These are phyloP conservation scores for Tuber indicum DNA, from an alignment of 495 filamentous ascomycete species.

Conservation along the genomic window DNA sequence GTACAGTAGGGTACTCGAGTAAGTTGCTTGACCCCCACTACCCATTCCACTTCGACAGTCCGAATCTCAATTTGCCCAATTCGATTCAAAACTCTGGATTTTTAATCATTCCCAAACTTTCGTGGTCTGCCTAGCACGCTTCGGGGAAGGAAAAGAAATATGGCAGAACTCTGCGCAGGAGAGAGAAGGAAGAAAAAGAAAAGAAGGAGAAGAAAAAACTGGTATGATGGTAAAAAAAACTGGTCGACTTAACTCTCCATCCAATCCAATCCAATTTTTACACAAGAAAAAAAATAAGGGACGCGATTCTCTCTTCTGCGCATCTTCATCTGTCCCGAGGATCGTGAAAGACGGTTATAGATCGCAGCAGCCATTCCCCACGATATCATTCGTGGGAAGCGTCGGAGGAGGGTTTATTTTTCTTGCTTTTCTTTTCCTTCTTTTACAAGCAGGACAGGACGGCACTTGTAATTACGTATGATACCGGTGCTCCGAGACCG, in stretches of 20 bases:
- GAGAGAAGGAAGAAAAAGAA: too few relatives aligned
- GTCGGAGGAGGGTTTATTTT: background rate
- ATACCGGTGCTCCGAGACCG: background rate
- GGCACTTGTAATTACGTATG: background rate
- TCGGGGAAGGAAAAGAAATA: background rate
- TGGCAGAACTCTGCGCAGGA: conserved; percentile 1
- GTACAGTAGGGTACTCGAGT: too few relatives aligned
- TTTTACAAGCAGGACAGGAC: background rate
- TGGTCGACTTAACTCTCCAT: background rate
- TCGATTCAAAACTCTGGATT: background rate
- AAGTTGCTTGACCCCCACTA: background rate
- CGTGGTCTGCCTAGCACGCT: background rate
- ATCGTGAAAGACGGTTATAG: conserved; percentile 36
- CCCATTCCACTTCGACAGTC: background rate
- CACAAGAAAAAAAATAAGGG: background rate
- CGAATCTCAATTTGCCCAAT: background rate
- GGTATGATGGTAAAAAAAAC: conserved; percentile 3
- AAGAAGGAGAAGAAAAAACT: conserved; percentile 23
- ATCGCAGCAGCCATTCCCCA: conserved; percentile 24
- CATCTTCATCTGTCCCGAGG: conserved; percentile 36
- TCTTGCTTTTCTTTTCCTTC: background rate
- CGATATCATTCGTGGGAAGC: background rate
- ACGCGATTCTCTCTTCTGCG: background rate
- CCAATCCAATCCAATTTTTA: background rate
- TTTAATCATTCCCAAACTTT: conserved; percentile 5